phyloP scores from a whole-genome alignment of 2,329 filamentous ascomycete genomes.

The Alternaria sp. region DNA sequence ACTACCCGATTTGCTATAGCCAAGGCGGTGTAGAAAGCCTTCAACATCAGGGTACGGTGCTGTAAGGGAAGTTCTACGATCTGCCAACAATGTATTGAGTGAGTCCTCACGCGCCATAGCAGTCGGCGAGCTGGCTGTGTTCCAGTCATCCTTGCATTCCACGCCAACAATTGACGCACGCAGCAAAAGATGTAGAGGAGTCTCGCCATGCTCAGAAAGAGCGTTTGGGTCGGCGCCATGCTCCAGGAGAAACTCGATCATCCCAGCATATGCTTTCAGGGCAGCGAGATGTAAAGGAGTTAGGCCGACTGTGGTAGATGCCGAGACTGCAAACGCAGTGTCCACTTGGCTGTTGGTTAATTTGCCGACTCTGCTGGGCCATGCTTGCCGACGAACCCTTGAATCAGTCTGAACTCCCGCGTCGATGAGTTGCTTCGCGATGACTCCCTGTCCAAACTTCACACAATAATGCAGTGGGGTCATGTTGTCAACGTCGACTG shows the following conservation, averaged over 20 bases:
- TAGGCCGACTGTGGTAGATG: not conserved
- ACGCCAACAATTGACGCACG: no score
- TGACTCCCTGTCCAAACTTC: no score
- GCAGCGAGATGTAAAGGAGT: not conserved
- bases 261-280: not conserved
- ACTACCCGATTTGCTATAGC: no score
- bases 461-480: not conserved
- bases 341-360: no score
- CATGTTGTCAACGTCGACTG: not conserved
- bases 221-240: not conserved
- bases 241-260: not conserved
- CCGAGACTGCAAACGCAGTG: no score
- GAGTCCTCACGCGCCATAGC: no score
- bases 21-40: no score
- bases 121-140: no score
- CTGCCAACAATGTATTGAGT: no score
- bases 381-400: not conserved
- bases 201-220: not conserved
- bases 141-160: no score
- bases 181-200: not conserved
- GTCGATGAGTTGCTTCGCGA: not conserved
- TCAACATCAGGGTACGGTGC: no score
- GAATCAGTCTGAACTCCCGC: not conserved
- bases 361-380: not conserved
- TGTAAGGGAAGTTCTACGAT: no score